Conservation (phyloP, 148 eudicot species). For the Fagopyrum tataricum region DNA sequence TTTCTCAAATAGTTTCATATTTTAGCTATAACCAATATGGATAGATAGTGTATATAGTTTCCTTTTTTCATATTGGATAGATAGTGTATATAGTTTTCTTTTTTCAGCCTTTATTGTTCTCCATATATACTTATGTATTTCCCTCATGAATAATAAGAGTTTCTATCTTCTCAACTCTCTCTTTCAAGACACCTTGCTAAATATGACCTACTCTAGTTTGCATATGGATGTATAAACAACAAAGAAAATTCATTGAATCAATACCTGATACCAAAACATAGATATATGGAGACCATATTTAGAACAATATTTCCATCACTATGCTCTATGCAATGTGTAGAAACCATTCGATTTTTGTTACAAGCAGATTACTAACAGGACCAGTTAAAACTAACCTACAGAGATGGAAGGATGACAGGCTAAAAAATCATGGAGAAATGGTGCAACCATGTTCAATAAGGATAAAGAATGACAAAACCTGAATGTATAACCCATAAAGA, state of each 20-base stretch:
- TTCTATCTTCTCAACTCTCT: too few species aligned
- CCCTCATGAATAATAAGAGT: too few species aligned
- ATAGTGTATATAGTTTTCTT: too few species aligned
- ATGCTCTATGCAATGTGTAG: background rate
- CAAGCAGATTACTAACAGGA: background rate
- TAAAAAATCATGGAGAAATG: background rate
- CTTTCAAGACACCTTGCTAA: background rate
- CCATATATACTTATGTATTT: too few species aligned
- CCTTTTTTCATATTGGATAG: too few species aligned
- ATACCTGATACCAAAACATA: background rate
- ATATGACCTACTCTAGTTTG: background rate
- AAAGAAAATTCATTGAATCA: background rate
- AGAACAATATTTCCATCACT: background rate
- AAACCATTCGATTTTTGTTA: background rate
- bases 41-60: too few species aligned
- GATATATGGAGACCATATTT: background rate
- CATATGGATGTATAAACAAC: background rate
- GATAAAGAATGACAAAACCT: slow-evolving; percentile 25
- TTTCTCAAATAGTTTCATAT: too few species aligned
- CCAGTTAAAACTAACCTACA: background rate
- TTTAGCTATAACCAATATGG: too few species aligned
- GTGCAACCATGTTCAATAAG: background rate
- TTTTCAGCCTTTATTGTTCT: too few species aligned
- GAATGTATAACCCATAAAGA: slow-evolving; percentile 51
- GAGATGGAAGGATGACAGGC: background rate